phyloP scores from a whole-genome alignment of 1,139 yeast genomes.

The Hanseniaspora sp. region DNA sequence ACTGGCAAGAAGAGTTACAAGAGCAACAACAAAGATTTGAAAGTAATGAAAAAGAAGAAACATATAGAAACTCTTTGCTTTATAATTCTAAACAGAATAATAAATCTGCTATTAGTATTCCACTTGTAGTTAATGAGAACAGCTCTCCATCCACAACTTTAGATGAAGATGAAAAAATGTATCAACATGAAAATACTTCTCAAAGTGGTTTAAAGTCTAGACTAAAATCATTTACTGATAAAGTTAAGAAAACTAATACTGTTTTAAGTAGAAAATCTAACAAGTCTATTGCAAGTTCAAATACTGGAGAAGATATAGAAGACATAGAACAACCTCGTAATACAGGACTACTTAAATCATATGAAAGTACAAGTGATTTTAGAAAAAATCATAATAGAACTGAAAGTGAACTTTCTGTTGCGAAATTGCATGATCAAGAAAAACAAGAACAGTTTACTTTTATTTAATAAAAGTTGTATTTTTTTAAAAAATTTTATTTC shows the following conservation, averaged over 20 bases:
- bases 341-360: constrained; percentile 1
- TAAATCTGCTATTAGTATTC: neutral
- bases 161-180: constrained; percentile 18
- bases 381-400: constrained; percentile 4
- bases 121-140: neutral
- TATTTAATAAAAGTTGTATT: neutral
- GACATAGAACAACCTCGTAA: neutral
- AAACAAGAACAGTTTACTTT: constrained; percentile 9
- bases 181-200: neutral
- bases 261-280: constrained; percentile 7
- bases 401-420: constrained; percentile 8
- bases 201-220: constrained; percentile 10
- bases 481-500: no score
- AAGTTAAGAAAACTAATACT: constrained; percentile 13
- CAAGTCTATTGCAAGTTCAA: neutral
- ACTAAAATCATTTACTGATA: constrained; percentile 13
- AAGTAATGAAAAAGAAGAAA: constrained; percentile 12
- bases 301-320: neutral
- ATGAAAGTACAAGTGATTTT: neutral
- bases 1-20: constrained; percentile 62
- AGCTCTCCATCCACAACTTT: constrained; percentile 11
- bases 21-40: constrained; percentile 33
- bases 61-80: neutral
- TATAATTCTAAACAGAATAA: neutral
- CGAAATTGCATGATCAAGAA: constrained; percentile 2